phyloP scores from a whole-genome alignment of 306 rosid species.

The Oemleria cerasiformis region DNA sequence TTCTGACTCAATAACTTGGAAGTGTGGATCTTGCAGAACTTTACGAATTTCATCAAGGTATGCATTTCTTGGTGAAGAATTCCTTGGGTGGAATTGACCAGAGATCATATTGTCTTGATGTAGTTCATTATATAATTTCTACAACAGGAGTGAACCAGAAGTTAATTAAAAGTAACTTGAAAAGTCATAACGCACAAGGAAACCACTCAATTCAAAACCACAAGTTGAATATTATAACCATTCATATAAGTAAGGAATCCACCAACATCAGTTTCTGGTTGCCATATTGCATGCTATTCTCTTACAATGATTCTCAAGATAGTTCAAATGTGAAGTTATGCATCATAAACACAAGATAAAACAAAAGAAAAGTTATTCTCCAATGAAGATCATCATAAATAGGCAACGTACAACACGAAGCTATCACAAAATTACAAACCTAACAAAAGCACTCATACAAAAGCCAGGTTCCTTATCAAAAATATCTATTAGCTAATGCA shows the following conservation, averaged over 20 bases:
- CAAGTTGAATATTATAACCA: background rate
- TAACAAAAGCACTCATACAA: background rate
- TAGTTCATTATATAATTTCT: slow-evolving; percentile 51
- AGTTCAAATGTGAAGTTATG: background rate
- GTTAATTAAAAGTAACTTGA: slow-evolving; percentile 8
- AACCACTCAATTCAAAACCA: background rate
- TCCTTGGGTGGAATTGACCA: slow-evolving; percentile 41
- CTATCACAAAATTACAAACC: background rate
- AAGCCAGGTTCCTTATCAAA: background rate
- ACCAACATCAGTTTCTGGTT: background rate
- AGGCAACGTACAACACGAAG: background rate
- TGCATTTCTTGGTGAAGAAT: slow-evolving; percentile 41
- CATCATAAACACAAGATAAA: background rate
- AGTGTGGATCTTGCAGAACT: slow-evolving; percentile 60
- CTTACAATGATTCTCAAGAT: background rate
- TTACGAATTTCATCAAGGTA: slow-evolving; percentile 46
- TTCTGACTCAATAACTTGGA: slow-evolving; percentile 60
- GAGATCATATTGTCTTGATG: slow-evolving; percentile 35
- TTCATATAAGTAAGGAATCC: background rate
- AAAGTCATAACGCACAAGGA: slow-evolving; percentile 1
- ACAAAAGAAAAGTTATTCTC: background rate
- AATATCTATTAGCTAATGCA: background rate
- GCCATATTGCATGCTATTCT: background rate
- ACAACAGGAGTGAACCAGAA: slow-evolving; percentile 18
- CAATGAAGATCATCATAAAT: background rate